Conservation (phyloP, 768 basidiomycete species). For the Podaxis pistillaris region DNA sequence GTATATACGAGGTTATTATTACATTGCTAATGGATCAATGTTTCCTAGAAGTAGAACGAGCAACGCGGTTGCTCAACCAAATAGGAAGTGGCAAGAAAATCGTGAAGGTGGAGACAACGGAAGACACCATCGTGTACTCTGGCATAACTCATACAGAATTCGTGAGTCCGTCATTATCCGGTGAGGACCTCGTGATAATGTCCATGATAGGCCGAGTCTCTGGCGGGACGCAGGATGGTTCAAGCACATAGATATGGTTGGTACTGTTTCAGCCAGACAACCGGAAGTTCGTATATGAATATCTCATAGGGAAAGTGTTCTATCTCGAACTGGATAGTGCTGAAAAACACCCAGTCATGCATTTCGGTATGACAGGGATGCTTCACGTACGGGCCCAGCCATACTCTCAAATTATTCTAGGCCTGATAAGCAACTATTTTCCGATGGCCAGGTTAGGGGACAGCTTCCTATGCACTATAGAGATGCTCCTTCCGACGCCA, state of each 20-base stretch:
- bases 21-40: not conserved
- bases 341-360: conserved; percentile 66
- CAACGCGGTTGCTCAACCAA: conserved; percentile 51
- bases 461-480: conserved; percentile 48
- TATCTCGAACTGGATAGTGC: conserved; percentile 62
- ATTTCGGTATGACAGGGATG: conserved; percentile 89
- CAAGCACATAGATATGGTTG: conserved; percentile 55
- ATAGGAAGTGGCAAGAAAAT: conserved; percentile 56
- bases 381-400: conserved; percentile 46
- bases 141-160: conserved; percentile 57
- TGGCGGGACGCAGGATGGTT: conserved; percentile 46
- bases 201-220: conserved; percentile 46
- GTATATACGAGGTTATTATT: not conserved
- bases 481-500: conserved; percentile 36
- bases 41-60: conserved; percentile 65
- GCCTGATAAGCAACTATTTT: not conserved
- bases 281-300: not conserved
- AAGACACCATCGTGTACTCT: conserved; percentile 64
- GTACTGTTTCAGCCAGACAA: not conserved
- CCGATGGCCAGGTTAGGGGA: conserved; percentile 42
- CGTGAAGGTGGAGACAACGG: conserved; percentile 50
- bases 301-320: conserved; percentile 53
- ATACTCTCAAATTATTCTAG: not conserved
- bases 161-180: conserved; percentile 38
- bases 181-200: conserved; percentile 10